Evolutionary conservation across 495 filamentous ascomycete genomes (phyloP), one percentile per base, ranked within the genome.

Genomic region (Lepidopterella palustris): DNA sequence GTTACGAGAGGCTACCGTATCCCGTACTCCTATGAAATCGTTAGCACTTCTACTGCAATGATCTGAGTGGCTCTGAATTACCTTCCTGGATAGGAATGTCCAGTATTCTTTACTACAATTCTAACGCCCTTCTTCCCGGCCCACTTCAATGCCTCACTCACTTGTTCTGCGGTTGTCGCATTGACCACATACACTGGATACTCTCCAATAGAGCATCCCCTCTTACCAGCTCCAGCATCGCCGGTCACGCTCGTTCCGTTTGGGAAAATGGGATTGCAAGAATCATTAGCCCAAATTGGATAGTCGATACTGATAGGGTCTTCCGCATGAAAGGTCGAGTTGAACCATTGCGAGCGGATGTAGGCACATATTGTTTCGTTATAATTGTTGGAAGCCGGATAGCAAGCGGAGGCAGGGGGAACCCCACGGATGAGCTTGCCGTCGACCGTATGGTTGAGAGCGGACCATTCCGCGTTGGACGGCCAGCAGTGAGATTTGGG

Each of bases 71-170:
- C 13, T 3, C 27, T 20, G 4, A 45, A 21, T 50, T 57, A 55
- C 60, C 60, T 48, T 15, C 57, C 61, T 15, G 58, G 55, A 45
- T 50, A 65, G 10, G 62, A 65, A 60, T 87, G 86, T 26, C 87
- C 86, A 1, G 86, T 90, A 61, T 87, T 88, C 76, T 86, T 87
- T 53, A 88, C 76, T 0, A 83, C 73, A 1, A 89, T 70, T 39
- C 85, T 73, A 0, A 88, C 58, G 23, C 80, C 78, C 21, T 73
- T 73, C 21, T 85, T 79, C 45, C 78, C 74, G 2, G 84, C 85
- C 72, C 86, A 87, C 65, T 82, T 82, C 18, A 88, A 76, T 0
- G 81, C 79, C 8, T 77, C 72, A 57, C 81, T 79, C 28, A 87
- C 70, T 55, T 89, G 77, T 50, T 74, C 74, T 15, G 79, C 78